These are phyloP conservation scores for Eudorina sp. DNA, from an alignment of 139 green algal genomes.

Conservation along the genomic window DNA sequence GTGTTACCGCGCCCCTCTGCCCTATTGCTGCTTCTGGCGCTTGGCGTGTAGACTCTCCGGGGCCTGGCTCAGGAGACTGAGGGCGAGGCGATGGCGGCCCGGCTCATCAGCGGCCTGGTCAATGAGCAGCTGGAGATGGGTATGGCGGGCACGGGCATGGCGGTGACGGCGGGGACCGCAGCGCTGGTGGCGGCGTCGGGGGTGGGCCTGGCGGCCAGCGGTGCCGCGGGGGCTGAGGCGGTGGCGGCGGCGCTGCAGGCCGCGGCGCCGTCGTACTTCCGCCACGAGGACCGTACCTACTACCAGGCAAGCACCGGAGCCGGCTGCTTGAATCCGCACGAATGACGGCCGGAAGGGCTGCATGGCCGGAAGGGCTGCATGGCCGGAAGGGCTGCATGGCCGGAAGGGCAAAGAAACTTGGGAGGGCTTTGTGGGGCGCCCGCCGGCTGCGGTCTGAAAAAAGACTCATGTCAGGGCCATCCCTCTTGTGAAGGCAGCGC, in stretches of 20 bases:
- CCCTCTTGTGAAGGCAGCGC: too few species aligned
- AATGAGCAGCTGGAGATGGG: conserved; percentile 68
- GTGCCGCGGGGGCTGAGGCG: conserved; percentile 65
- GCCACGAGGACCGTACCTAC: conserved; percentile 82
- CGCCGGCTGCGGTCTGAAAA: too few species aligned
- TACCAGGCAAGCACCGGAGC: conserved; percentile 73
- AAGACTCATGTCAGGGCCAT: too few species aligned
- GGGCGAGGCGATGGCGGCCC: conserved; percentile 69
- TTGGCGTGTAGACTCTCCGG: conserved; percentile 74
- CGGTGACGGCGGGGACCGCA: neutral
- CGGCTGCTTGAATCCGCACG: too few species aligned
- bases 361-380: too few species aligned
- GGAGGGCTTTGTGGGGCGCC: too few species aligned
- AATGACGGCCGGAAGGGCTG: too few species aligned
- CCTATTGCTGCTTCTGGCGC: too few species aligned
- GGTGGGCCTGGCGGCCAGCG: conserved; percentile 34
- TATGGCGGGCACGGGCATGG: neutral
- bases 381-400: too few species aligned
- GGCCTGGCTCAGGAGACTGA: conserved; percentile 73
- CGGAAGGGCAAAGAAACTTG: too few species aligned
- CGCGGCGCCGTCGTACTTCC: conserved; percentile 84
- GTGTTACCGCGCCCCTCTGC: too few species aligned
- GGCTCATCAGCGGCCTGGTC: conserved; percentile 82
- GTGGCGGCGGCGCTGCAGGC: conserved; percentile 73
- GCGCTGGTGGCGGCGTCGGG: conserved; percentile 20